Evolutionary conservation across 108 stramenopile genomes (phyloP).

Genomic region (Mayamaea pseudoterrestris): DNA sequence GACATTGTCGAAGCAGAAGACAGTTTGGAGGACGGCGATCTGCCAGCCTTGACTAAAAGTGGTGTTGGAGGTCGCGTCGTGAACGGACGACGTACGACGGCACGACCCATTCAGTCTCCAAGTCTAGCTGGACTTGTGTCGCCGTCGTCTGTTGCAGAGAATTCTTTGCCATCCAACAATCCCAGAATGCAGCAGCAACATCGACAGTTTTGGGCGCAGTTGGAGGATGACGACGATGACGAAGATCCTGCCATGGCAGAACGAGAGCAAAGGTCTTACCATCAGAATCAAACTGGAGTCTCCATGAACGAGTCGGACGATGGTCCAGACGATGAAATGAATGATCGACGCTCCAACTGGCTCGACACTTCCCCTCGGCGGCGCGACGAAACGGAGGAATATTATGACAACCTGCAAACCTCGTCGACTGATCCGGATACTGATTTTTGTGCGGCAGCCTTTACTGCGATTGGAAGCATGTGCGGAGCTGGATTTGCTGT

Average conservation of each 20-base stretch:
- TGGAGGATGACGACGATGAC: conserved; percentile 1
- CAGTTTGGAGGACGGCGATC: conserved; percentile 8
- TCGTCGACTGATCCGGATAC: background rate
- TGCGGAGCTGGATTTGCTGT: background rate
- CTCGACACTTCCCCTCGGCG: background rate
- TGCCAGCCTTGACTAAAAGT: conserved; percentile 3
- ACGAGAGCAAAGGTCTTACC: background rate
- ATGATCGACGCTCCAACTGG: background rate
- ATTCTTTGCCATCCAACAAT: background rate
- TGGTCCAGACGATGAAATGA: conserved; percentile 3
- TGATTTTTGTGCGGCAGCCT: conserved; percentile 5
- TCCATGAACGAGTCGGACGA: background rate
- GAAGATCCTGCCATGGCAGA: background rate
- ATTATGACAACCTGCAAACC: background rate
- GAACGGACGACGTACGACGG: background rate
- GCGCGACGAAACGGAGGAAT: background rate
- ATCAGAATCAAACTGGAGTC: background rate
- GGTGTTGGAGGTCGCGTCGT: background rate
- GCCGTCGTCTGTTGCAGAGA: background rate
- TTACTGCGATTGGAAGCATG: conserved; percentile 2
- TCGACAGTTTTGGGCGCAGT: conserved; percentile 2
- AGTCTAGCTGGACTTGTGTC: conserved; percentile 1
- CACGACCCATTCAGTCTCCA: conserved; percentile 3
- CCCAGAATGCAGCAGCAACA: background rate
- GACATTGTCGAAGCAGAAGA: too few relatives aligned